Percentiles rank a stretch among this genome's conserved stretches.
These are phyloP conservation scores for Rhizophora mangle DNA, from an alignment of 345 rosid genomes.

Conservation along the genomic window DNA sequence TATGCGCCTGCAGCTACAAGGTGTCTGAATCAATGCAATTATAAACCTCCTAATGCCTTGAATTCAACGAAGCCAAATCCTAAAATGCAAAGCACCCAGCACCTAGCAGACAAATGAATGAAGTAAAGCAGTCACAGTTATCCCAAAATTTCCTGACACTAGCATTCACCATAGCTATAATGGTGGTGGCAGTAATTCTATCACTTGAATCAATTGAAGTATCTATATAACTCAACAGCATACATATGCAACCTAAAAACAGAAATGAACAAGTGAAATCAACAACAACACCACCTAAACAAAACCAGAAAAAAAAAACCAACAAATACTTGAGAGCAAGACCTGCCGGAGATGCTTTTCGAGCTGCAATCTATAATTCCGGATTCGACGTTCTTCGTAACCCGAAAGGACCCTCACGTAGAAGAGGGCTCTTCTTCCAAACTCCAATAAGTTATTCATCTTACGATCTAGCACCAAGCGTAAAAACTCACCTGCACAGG, in stretches of 20 bases:
- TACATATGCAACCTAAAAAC: no score
- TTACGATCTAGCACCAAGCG: slow-evolving; percentile 8
- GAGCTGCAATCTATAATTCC: slow-evolving; percentile 70
- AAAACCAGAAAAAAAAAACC: background rate
- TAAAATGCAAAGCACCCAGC: no score
- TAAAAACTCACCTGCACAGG: background rate
- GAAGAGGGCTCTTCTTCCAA: slow-evolving; percentile 80
- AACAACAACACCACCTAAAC: background rate
- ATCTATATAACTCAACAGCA: no score
- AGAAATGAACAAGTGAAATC: background rate
- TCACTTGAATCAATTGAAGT: background rate
- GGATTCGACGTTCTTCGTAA: slow-evolving; percentile 79
- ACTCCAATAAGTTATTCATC: slow-evolving; percentile 74
- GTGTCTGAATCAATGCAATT: no score
- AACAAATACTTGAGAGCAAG: background rate
- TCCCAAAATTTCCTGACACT: no score
- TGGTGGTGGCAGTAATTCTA: background rate
- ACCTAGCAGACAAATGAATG: no score
- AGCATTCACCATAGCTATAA: no score
- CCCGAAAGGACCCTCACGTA: slow-evolving; percentile 90
- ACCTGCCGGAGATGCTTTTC: slow-evolving; percentile 78
- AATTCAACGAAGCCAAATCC: no score
- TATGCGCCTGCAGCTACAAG: no score
- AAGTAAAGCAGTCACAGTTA: no score
- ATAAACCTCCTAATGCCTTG: no score